Evolutionary conservation across 169 alveolate genomes (phyloP).

Genomic region (Pseudocohnilembus persalinus): DNA sequence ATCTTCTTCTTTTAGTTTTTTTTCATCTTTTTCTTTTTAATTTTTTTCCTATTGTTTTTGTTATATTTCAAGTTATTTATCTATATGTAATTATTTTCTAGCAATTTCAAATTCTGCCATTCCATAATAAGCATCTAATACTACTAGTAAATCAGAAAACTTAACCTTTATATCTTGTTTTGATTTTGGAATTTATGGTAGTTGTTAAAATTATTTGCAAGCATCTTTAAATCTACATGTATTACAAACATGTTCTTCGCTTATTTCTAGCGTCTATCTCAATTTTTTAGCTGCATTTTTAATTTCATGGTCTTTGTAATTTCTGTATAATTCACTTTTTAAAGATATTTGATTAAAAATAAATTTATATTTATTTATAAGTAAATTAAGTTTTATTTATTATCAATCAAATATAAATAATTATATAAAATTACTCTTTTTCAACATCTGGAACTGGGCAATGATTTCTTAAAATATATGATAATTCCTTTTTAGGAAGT

Average conservation of each 20-base stretch:
- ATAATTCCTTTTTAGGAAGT: not conserved
- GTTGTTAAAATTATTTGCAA: not conserved
- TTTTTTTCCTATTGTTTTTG: not conserved
- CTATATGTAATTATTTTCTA: not conserved
- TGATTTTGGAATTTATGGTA: not conserved
- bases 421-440: not conserved
- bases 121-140: not conserved
- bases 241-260: not conserved
- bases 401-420: too few relatives aligned
- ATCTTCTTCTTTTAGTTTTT: too few relatives aligned
- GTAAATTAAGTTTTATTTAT: too few relatives aligned
- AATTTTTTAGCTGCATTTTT: too few relatives aligned
- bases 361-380: too few relatives aligned
- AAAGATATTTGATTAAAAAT: too few relatives aligned
- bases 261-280: not conserved
- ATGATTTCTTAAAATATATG: not conserved
- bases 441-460: not conserved
- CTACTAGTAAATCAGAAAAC: not conserved
- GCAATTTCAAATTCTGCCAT: not conserved
- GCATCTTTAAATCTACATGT: not conserved
- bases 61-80: too few relatives aligned
- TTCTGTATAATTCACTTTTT: not conserved
- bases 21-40: not conserved
- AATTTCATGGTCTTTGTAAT: not conserved
- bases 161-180: too few relatives aligned